These are phyloP conservation scores for Lachnellula cervina DNA, from an alignment of 2,329 filamentous ascomycete species.

Conservation along the genomic window DNA sequence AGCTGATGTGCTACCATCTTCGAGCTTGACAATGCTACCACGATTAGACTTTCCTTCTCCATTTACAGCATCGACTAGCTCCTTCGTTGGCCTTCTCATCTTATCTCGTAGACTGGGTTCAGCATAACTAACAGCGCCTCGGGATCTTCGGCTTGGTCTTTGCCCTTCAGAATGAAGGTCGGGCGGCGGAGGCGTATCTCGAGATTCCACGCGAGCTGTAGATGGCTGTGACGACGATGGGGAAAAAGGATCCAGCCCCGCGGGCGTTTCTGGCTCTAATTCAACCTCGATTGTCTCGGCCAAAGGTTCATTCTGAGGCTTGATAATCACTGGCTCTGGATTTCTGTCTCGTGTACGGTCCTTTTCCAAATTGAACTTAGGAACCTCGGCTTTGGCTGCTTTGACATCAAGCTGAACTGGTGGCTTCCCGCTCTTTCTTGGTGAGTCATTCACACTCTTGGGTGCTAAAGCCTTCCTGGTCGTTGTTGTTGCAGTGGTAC, in stretches of 20 bases:
- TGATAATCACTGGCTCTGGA: constrained; percentile 11
- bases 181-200: constrained; percentile 56
- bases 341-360: constrained; percentile 17
- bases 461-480: constrained; percentile 32
- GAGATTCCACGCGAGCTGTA: constrained; percentile 25
- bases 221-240: constrained; percentile 46
- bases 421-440: constrained; percentile 45
- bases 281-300: constrained; percentile 29
- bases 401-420: constrained; percentile 35
- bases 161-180: constrained; percentile 56
- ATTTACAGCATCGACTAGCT: constrained; percentile 68
- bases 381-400: constrained; percentile 36
- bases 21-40: constrained; percentile 24
- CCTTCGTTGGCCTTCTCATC: constrained; percentile 76
- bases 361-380: constrained; percentile 17
- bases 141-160: constrained; percentile 62
- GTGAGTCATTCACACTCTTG: constrained; percentile 55
- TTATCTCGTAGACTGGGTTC: constrained; percentile 78
- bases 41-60: constrained; percentile 50
- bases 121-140: constrained; percentile 70
- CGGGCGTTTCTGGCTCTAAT: constrained; percentile 33
- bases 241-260: constrained; percentile 40
- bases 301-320: constrained; percentile 9
- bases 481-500: neutral
- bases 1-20: constrained; percentile 8